Percentiles rank a stretch among this genome's conserved stretches.
Evolutionary conservation across 352 stramenopile species (phyloP).

Genomic region (Globisporangium ultimum): DNA sequence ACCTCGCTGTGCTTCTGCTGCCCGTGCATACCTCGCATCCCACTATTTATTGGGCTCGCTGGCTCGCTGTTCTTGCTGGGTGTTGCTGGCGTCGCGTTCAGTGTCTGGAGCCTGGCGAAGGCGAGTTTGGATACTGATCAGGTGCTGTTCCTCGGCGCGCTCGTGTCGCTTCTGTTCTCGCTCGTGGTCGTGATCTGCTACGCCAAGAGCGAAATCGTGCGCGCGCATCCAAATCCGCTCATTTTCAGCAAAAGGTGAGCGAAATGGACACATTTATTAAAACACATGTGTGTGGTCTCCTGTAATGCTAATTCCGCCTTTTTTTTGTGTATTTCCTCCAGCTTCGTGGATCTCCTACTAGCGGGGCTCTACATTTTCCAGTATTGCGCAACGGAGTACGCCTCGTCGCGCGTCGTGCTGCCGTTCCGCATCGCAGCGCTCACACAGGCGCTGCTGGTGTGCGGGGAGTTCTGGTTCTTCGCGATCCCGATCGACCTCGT

Average conservation of each 20-base stretch:
- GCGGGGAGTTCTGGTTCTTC: conserved; percentile 89
- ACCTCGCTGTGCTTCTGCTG: not conserved
- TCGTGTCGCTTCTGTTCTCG: conserved; percentile 71
- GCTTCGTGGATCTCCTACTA: conserved; percentile 72
- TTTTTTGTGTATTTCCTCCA: conserved; percentile 1
- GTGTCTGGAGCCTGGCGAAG: conserved; percentile 9
- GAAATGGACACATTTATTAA: not conserved
- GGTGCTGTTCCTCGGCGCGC: conserved; percentile 70
- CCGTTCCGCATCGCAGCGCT: conserved; percentile 64
- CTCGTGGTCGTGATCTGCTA: conserved; percentile 75
- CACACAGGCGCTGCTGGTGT: conserved; percentile 74
- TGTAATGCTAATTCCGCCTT: not conserved
- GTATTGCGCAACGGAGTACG: conserved; percentile 70
- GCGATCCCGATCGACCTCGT: conserved; percentile 87
- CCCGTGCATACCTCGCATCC: conserved; percentile 4
- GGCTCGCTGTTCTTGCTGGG: conserved; percentile 35
- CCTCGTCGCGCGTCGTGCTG: conserved; percentile 34
- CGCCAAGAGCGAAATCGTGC: conserved; percentile 43
- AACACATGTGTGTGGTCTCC: too few species aligned
- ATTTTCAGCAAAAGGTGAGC: conserved; percentile 81
- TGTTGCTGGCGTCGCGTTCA: conserved; percentile 32
- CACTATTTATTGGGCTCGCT: conserved; percentile 30
- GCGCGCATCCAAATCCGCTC: conserved; percentile 76
- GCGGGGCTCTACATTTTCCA: conserved; percentile 72
- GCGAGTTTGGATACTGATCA: conserved; percentile 39